Base-by-base conservation (phyloP, 108 stramenopile species). In the Skeletonema costatum region DNA sequence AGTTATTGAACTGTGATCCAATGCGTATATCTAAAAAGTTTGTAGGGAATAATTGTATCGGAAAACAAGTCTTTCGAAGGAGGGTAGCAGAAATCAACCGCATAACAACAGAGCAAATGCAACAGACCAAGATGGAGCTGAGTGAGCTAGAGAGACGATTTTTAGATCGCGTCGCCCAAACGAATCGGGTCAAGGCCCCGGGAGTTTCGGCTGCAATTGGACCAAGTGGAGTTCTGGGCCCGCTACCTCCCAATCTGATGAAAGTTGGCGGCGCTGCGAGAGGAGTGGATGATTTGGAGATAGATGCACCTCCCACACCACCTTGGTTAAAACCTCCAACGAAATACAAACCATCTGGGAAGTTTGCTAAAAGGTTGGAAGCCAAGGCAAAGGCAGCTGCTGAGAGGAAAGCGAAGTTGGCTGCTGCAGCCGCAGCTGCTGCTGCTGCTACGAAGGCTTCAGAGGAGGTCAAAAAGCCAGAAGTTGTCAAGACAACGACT, bases 21-120 rank as follows among this genome's bases (percentile, higher is more conserved):
- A 99, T 99, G 99, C 78, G 99, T 7, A 99, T 99, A 46, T 97
- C 98, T 2, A 99, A 99, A 82, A 99, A 99, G 82, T 99, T 98
- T 75, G 97, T 97, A n/a, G 98, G 98, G 6, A 80, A 81, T 42
- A 98, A 98, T 70, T 98, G 98, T 73, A 99, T 99, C 71, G 98
- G 98, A 51, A 99, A 99, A 73, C 97, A 98, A 84, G 97, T 98
- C 5, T 98, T 98, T 69, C 90, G 98, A 11, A 79, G 97, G 51
- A 76, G 95, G 21, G 96, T 91, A 30, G 90, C 90, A 32, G 98
- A 99, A 63, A 83, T 99, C 50, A 97, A 97, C 66, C 88, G 95
- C 21, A 71, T 99, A 59, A 89, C 96, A 35, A 75, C 89, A 14
- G 97, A 95, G 32, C 93, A 99, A 66, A 97, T 98, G 63, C 94